phyloP scores from a whole-genome alignment of 2,329 filamentous ascomycete genomes.

The Monilinia laxa region DNA sequence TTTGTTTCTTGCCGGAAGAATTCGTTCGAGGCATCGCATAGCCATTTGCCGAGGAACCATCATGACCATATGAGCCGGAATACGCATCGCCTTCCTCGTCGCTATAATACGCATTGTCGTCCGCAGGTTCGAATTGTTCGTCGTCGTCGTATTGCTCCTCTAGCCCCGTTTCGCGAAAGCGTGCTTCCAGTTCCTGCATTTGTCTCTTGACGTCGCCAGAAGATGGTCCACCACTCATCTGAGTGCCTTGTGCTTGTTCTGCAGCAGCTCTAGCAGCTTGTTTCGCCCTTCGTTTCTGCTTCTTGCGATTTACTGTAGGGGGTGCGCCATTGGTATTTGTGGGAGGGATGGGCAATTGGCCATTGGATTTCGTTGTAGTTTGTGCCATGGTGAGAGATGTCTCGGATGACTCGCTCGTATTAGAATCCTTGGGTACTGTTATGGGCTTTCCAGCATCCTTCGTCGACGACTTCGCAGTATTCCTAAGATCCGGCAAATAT shows the following conservation, averaged over 20 bases:
- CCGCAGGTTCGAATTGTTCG: slow-evolving; percentile 46
- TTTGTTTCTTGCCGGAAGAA: slow-evolving; percentile 41
- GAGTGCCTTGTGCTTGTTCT: slow-evolving; percentile 32
- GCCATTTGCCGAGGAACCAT: slow-evolving; percentile 39
- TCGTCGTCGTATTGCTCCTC: slow-evolving; percentile 35
- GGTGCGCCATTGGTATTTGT: slow-evolving; percentile 41
- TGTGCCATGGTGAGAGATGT: slow-evolving; percentile 49
- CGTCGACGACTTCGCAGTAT: slow-evolving; percentile 62
- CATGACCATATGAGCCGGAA: slow-evolving; percentile 40
- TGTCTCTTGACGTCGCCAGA: slow-evolving; percentile 29
- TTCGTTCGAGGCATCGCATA: slow-evolving; percentile 35
- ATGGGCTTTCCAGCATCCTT: slow-evolving; percentile 70
- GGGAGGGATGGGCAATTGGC: slow-evolving; percentile 34
- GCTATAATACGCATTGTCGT: slow-evolving; percentile 56
- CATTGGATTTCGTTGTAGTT: slow-evolving; percentile 38
- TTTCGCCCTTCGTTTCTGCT: slow-evolving; percentile 89
- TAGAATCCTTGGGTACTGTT: slow-evolving; percentile 58
- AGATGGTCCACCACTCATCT: slow-evolving; percentile 31
- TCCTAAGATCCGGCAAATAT: slow-evolving; percentile 52
- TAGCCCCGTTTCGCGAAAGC: slow-evolving; percentile 36
- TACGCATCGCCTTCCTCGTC: slow-evolving; percentile 49
- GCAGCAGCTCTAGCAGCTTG: slow-evolving; percentile 44
- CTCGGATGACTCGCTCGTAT: slow-evolving; percentile 51
- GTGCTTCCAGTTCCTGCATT: slow-evolving; percentile 37
- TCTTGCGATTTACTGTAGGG: slow-evolving; percentile 79